A percentile compares a stretch with the other conserved stretches of the same genome.
Conservation (phyloP, 2,329 filamentous ascomycete species). For the Nannizziopsis arthrosporioides region DNA sequence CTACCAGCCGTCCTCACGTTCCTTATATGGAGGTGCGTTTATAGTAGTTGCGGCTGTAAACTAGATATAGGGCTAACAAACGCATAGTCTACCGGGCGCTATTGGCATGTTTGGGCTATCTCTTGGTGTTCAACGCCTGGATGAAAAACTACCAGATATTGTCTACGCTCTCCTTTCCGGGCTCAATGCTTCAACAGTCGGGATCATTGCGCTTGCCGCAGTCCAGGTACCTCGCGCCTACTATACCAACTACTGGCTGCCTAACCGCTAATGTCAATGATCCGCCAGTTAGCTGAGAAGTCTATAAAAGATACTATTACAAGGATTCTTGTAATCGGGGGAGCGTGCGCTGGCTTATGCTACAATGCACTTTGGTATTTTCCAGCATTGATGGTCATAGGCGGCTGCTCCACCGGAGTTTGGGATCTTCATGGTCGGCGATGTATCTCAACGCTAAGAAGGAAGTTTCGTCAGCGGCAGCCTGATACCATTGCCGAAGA, state of each 20-base stretch:
- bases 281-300: constrained; percentile 49
- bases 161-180: constrained; percentile 61
- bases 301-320: constrained; percentile 55
- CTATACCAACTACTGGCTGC: too few species aligned
- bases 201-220: constrained; percentile 58
- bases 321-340: constrained; percentile 51
- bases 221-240: constrained; percentile 32
- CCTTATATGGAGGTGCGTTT: constrained; percentile 49
- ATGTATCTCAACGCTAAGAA: constrained; percentile 26
- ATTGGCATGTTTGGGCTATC: constrained; percentile 58
- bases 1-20: constrained; percentile 48
- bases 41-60: background rate
- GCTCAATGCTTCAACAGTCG: constrained; percentile 60
- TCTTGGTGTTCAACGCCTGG: constrained; percentile 51
- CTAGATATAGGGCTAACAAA: background rate
- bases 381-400: constrained; percentile 49
- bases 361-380: constrained; percentile 70
- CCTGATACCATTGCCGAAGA: constrained; percentile 14
- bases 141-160: constrained; percentile 45
- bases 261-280: constrained; percentile 3
- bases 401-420: constrained; percentile 42
- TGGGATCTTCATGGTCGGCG: constrained; percentile 48
- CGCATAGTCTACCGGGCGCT: constrained; percentile 51
- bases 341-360: constrained; percentile 52
- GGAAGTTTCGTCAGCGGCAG: constrained; percentile 14